These are phyloP conservation scores for Sugiyamaella boreocaroliniensis DNA, from an alignment of 805 yeast species.

Conservation along the genomic window DNA sequence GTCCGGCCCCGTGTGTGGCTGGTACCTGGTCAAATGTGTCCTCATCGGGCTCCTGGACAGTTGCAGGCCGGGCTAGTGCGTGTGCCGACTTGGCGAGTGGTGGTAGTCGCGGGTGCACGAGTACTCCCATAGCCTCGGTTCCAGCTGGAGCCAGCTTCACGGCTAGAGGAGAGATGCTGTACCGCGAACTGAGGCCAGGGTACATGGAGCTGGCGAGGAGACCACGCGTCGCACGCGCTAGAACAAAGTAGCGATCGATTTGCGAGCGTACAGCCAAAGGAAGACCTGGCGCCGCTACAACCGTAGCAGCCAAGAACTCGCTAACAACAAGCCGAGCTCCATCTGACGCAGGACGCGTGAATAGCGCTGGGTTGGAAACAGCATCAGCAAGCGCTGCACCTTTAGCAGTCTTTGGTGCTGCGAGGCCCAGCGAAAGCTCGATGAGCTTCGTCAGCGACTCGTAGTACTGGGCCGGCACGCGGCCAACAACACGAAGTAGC, in stretches of 20 bases:
- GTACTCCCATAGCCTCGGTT: slow-evolving; percentile 47
- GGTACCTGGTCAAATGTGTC: too few relatives aligned
- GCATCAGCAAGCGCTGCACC: slow-evolving; percentile 10
- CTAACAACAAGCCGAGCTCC: slow-evolving; percentile 26
- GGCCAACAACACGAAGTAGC: slow-evolving; percentile 8
- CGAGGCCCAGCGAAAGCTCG: slow-evolving; percentile 5
- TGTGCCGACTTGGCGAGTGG: slow-evolving; percentile 17
- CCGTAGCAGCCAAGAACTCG: slow-evolving; percentile 43
- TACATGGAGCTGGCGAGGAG: slow-evolving; percentile 54
- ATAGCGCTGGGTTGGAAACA: slow-evolving; percentile 18
- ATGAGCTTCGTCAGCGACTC: slow-evolving; percentile 6
- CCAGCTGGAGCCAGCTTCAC: slow-evolving; percentile 25
- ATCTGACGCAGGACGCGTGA: slow-evolving; percentile 9
- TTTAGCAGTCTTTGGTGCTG: slow-evolving; percentile 5
- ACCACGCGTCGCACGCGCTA: slow-evolving; percentile 25
- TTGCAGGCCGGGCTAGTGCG: slow-evolving; percentile 8
- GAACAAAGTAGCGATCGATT: slow-evolving; percentile 43
- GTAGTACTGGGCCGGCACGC: slow-evolving; percentile 6
- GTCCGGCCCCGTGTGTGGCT: too few relatives aligned
- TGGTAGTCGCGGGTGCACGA: slow-evolving; percentile 75
- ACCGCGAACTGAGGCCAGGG: slow-evolving; percentile 56
- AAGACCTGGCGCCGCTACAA: slow-evolving; percentile 43
- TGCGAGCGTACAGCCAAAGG: slow-evolving; percentile 59
- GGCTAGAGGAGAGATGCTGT: slow-evolving; percentile 68
- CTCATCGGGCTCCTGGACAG: not conserved